These are phyloP conservation scores for Euphrasia confusa DNA, from an alignment of 257 asterid genomes.

Conservation along the genomic window DNA sequence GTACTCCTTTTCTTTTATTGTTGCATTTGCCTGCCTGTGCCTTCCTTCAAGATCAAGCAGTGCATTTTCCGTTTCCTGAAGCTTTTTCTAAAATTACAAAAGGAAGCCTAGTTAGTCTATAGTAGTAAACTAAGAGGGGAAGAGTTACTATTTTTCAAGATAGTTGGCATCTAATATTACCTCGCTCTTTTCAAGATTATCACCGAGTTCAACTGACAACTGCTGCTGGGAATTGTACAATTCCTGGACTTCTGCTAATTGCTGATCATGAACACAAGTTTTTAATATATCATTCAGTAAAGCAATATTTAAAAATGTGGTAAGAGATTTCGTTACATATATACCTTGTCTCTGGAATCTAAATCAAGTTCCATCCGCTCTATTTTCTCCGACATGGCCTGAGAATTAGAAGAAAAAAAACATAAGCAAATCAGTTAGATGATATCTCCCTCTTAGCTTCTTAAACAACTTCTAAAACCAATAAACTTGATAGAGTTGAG, in stretches of 20 bases:
- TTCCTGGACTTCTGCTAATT: constrained; percentile 78
- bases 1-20: constrained; percentile 89
- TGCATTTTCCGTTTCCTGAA: constrained; percentile 74
- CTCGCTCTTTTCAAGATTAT: constrained; percentile 89
- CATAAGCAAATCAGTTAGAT: constrained; percentile 17
- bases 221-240: constrained; percentile 75
- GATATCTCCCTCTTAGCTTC: constrained; percentile 9
- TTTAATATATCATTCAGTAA: neutral
- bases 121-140: constrained; percentile 18
- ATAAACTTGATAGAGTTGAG: constrained; percentile 5
- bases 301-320: constrained; percentile 12
- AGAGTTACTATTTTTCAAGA: neutral
- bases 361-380: constrained; percentile 90
- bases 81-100: constrained; percentile 62
- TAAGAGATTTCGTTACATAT: constrained; percentile 17
- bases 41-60: constrained; percentile 92
- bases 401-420: constrained; percentile 16
- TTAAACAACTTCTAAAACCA: constrained; percentile 13
- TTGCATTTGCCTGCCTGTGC: constrained; percentile 83
- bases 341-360: constrained; percentile 93
- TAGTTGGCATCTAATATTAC: constrained; percentile 28
- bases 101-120: constrained; percentile 26
- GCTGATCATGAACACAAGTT: constrained; percentile 46
- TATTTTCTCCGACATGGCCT: constrained; percentile 97
- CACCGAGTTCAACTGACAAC: constrained; percentile 58